These are phyloP conservation scores for Trichoderma koningiopsis DNA, from an alignment of 2,329 filamentous ascomycete species.

Conservation along the genomic window DNA sequence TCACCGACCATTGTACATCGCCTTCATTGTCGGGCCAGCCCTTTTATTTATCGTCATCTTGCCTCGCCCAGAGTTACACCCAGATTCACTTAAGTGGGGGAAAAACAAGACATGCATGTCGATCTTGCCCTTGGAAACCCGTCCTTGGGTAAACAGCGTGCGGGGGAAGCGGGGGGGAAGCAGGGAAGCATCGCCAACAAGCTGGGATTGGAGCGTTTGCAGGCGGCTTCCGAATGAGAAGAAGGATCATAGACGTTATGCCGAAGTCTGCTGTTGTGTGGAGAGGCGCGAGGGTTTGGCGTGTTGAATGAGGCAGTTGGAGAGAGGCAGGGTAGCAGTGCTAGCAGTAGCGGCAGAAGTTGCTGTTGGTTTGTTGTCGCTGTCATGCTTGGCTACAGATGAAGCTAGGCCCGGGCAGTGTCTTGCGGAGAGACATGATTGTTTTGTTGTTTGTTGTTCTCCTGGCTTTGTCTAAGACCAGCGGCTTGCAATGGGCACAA, in stretches of 20 bases:
- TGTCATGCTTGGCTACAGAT: not conserved
- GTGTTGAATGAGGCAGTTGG: slow-evolving; percentile 22
- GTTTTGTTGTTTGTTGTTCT: not conserved
- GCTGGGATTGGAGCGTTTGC: not conserved
- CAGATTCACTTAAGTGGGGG: slow-evolving; percentile 17
- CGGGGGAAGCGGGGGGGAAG: slow-evolving; percentile 21
- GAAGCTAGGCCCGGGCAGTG: not conserved
- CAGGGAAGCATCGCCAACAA: slow-evolving; percentile 10
- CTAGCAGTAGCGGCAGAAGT: no score
- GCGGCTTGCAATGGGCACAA: not conserved
- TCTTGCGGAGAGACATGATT: not conserved
- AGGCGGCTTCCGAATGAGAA: slow-evolving; percentile 5
- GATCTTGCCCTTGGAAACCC: slow-evolving; percentile 11
- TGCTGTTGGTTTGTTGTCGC: no score
- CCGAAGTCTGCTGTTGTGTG: slow-evolving; percentile 10
- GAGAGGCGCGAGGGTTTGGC: not conserved
- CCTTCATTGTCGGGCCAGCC: slow-evolving; percentile 4
- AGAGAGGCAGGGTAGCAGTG: not conserved
- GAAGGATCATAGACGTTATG: slow-evolving; percentile 1
- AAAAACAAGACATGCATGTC: not conserved
- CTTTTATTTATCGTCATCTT: slow-evolving; percentile 21
- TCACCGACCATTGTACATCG: slow-evolving; percentile 4
- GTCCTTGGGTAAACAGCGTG: slow-evolving; percentile 20
- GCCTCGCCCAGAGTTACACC: slow-evolving; percentile 18
- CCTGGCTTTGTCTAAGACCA: not conserved